Conservation (phyloP, 768 basidiomycete species). For the Russula sp. region DNA sequence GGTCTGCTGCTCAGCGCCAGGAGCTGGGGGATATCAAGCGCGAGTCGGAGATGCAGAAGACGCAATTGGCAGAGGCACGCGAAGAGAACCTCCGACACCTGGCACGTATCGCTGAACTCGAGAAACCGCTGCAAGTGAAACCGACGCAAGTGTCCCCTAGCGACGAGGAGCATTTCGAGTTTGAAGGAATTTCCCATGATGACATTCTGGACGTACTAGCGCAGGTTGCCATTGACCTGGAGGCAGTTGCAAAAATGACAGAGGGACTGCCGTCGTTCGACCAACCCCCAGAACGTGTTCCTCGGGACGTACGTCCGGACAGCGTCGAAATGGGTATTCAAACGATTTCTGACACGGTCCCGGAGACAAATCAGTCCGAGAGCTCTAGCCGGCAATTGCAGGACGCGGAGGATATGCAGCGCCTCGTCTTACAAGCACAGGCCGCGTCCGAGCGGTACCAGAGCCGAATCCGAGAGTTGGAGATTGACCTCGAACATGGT, state of each 20-base stretch:
- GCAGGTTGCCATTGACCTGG: conserved; percentile 9
- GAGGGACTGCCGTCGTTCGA: not conserved
- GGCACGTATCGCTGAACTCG: conserved; percentile 17
- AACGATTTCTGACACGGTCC: not conserved
- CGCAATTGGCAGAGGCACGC: conserved; percentile 1
- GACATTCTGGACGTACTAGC: conserved; percentile 11
- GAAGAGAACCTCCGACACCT: conserved; percentile 7
- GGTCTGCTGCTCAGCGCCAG: conserved; percentile 8
- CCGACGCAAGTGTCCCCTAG: not conserved
- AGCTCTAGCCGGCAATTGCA: not conserved
- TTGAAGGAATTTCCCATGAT: conserved; percentile 3
- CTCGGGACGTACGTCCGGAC: not conserved
- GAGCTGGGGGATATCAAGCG: conserved; percentile 11
- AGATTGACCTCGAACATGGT: conserved; percentile 3
- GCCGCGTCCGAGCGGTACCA: conserved; percentile 1
- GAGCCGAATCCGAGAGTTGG: conserved; percentile 10
- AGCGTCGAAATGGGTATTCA: conserved; percentile 8
- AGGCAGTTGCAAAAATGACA: not conserved
- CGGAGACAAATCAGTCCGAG: not conserved
- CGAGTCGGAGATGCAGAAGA: conserved; percentile 5
- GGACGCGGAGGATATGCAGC: not conserved
- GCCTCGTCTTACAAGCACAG: not conserved
- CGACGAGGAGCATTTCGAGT: not conserved
- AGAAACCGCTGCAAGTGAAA: conserved; percentile 1
- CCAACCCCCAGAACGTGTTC: not conserved